Base-by-base conservation (phyloP, 202 grass and related monocot species). In the Saccharum hybrid region DNA sequence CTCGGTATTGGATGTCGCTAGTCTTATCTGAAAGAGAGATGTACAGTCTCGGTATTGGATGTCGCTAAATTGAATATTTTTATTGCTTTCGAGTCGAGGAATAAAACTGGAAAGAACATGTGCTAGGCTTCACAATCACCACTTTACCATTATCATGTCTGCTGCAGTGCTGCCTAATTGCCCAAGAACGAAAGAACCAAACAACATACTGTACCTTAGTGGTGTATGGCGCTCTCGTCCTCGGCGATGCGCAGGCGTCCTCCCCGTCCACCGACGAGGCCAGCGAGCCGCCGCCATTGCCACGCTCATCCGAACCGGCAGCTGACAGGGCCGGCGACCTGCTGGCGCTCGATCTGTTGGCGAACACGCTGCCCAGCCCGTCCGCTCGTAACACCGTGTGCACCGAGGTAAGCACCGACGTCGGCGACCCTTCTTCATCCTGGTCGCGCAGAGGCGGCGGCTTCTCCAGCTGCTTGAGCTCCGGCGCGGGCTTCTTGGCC, bases 391-490 rank as follows among this genome's bases (percentile, higher is more conserved):
- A 21, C 37, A n/a, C 66, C 14, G 66, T 66, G n/a, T 39, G 82
- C 70, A 83, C 79, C 56, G 71, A 65, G 10, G 89, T 83, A 8
- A 93, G 79, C 83, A 90, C 93, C 36, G 96, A 98, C 22, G 83
- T 96, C 19, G 96, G 91, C 49, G 96, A 98, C 31, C 86, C 69
- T 37, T 90, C 85, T 30, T 92, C 83, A 11, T 86, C 96, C 80
- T 87, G 72, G 68, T 95, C 88, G 52, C n/a, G 74, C 34, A 79
- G 60, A 15, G 88, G 30, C 74, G 72, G 60, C 70, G 66, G 45
- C 84, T 81, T 90, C 72, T 90, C 83, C 57, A 84, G 75, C 71
- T 77, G 88, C 67, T 68, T 92, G 62, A 96, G 39, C 71, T 34
- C 43, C 22, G 77, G 85, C 54, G 14, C 83, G 66, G 70, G 69